These are phyloP conservation scores for Boechera divaricarpa DNA, from an alignment of 345 rosid species.

Conservation along the genomic window DNA sequence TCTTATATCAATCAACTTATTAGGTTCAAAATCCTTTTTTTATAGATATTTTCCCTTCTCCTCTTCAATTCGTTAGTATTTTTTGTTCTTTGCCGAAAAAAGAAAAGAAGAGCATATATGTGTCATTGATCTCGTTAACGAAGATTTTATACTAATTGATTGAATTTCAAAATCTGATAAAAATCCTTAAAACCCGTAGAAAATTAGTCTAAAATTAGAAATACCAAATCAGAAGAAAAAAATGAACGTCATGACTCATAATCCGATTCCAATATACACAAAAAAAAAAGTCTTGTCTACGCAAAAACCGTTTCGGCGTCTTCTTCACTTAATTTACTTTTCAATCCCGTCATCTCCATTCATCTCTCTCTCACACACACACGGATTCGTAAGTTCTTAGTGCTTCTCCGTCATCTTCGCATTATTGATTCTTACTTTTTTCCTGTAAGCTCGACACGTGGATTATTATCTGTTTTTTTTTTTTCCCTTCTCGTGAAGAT, in stretches of 20 bases:
- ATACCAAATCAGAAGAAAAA: background rate
- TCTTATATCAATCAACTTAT: too few relatives aligned
- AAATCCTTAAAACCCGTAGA: background rate
- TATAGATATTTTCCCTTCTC: background rate
- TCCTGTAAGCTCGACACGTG: slow-evolving; percentile 39
- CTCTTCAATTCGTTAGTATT: background rate
- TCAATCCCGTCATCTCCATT: slow-evolving; percentile 18
- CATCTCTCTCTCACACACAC: background rate
- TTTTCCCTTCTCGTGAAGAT: slow-evolving; percentile 10
- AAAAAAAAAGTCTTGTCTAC: background rate
- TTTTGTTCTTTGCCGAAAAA: background rate
- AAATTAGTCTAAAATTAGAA: background rate
- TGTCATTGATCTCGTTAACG: background rate
- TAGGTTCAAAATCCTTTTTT: background rate
- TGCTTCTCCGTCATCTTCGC: slow-evolving; percentile 10
- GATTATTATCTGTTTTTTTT: slow-evolving; percentile 3
- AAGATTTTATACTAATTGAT: too few relatives aligned
- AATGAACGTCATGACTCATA: background rate
- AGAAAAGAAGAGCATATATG: background rate
- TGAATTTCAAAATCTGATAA: background rate
- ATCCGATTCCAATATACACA: slow-evolving; percentile 21
- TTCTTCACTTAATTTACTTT: slow-evolving; percentile 21
- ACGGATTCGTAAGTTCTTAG: slow-evolving; percentile 21
- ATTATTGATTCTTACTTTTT: slow-evolving; percentile 15
- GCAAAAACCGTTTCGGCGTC: slow-evolving; percentile 23